Evolutionary conservation across 305 asterid species (phyloP), one percentile per base, ranked within the genome.

Genomic region (Fraxinus velutina): DNA sequence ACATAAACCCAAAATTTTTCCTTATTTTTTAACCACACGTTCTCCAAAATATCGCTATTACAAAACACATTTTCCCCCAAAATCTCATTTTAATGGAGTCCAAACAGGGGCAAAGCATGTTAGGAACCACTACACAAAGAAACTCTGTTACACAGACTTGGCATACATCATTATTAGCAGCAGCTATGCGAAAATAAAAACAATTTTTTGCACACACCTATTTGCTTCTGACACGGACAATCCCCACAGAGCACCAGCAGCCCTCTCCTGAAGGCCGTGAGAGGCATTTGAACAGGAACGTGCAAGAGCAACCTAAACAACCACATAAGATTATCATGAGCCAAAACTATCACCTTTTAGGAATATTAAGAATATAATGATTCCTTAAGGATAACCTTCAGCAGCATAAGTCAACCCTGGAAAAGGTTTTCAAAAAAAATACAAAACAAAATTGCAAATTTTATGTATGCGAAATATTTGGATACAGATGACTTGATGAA

Each of bases 231-330:
- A 96, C 68, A 94, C 98, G 10, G 99, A 96, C 88, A 96, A 86
- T 76, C 98, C 99, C 99, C 99, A 96, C 33, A 96, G 91, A 79
- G 99, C 99, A 90, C 99, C 99, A 30, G 98, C 99, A 81, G 98
- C 99, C 86, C 99, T 92, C 93, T 96, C 98, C 83, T 94, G 99
- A 87, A 96, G 97, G 82, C 97, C 90, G 37, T 91, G 94, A 82
- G 98, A 88, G 44, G 99, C 90, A 90, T 89, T 89, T 60, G 92
- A 73, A 81, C 99, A 92, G 32, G 97, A 92, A 82, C 85, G 89
- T 42, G 98, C 98, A 73, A 94, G 94, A 82, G 93, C 90, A 87
- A 94, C 97, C 97, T 93, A 66, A 66, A 84, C 52, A 76, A 84
- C 57, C 70, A 84, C 36, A 85, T 7, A 78, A 78, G 75, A 6